These are phyloP conservation scores for Blastobotrys serpentis DNA, from an alignment of 1,139 yeast species.

Conservation along the genomic window DNA sequence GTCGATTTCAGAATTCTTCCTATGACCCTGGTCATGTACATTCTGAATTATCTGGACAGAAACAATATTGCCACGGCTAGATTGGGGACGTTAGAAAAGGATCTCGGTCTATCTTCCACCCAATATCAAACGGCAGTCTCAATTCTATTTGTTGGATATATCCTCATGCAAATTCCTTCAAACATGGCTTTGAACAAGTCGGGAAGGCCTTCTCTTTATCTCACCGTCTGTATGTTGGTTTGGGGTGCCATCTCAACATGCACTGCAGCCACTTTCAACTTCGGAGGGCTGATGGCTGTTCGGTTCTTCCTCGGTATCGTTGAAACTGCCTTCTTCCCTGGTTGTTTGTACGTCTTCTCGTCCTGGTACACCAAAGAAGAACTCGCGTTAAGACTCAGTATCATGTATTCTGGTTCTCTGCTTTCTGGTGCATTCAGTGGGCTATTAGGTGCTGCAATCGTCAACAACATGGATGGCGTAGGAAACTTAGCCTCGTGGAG, in stretches of 20 bases:
- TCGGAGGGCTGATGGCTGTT: conserved; percentile 26
- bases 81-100: conserved; percentile 55
- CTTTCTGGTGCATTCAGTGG: conserved; percentile 38
- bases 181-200: conserved; percentile 47
- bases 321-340: conserved; percentile 32
- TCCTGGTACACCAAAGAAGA: conserved; percentile 35
- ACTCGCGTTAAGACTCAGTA: conserved; percentile 51
- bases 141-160: conserved; percentile 59
- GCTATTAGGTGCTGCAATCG: conserved; percentile 39
- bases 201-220: conserved; percentile 53
- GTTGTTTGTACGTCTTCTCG: conserved; percentile 35
- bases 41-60: conserved; percentile 59
- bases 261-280: conserved; percentile 50
- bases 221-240: conserved; percentile 46
- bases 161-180: conserved; percentile 59
- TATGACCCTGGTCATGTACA: conserved; percentile 53
- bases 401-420: conserved; percentile 48
- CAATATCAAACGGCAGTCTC: conserved; percentile 58
- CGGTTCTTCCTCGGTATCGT: conserved; percentile 35
- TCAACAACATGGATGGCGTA: conserved; percentile 31
- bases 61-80: conserved; percentile 62
- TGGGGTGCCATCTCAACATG: conserved; percentile 64
- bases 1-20: conserved; percentile 58
- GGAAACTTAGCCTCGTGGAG: conserved; percentile 41
- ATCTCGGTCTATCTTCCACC: conserved; percentile 48